Conservation (phyloP, 106 monocot species). For the Platanthera zijinensis region DNA sequence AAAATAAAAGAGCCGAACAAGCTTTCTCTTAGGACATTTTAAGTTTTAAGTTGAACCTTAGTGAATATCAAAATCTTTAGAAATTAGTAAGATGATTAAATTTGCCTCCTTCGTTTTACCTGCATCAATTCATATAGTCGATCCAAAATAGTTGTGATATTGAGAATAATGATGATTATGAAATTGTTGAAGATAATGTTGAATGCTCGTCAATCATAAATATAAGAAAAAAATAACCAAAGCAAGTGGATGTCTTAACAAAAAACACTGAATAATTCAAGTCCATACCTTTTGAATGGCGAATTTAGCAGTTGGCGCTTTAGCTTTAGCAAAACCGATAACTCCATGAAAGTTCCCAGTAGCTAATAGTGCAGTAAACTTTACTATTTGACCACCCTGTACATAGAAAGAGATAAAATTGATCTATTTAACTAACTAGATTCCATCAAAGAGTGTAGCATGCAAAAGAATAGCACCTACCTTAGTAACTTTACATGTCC, state of each 20-base stretch:
- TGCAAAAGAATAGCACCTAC: constrained; percentile 19
- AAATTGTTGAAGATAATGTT: too few species aligned
- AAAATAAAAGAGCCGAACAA: too few species aligned
- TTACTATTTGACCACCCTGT: constrained; percentile 68
- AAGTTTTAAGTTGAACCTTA: too few species aligned
- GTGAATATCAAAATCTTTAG: too few species aligned
- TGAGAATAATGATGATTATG: too few species aligned
- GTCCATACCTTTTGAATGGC: constrained; percentile 62
- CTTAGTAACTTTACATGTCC: constrained; percentile 97
- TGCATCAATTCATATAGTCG: too few species aligned
- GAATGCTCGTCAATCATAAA: too few species aligned
- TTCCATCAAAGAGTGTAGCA: not conserved
- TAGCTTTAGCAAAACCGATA: constrained; percentile 73
- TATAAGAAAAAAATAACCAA: too few species aligned
- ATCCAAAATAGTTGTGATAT: too few species aligned
- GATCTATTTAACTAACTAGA: not conserved
- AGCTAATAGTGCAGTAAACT: constrained; percentile 57
- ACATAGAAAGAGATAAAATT: constrained; percentile 3
- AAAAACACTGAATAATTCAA: not conserved
- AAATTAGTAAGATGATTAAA: too few species aligned
- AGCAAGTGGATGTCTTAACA: not conserved
- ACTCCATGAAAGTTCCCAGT: constrained; percentile 78
- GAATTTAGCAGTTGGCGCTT: constrained; percentile 54
- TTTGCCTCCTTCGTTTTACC: too few species aligned
- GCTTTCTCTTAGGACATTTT: too few species aligned